Percentiles rank a stretch among this genome's conserved stretches.
Evolutionary conservation across 495 filamentous ascomycete species (phyloP).

Genomic region (Wilcoxina mikolae): DNA sequence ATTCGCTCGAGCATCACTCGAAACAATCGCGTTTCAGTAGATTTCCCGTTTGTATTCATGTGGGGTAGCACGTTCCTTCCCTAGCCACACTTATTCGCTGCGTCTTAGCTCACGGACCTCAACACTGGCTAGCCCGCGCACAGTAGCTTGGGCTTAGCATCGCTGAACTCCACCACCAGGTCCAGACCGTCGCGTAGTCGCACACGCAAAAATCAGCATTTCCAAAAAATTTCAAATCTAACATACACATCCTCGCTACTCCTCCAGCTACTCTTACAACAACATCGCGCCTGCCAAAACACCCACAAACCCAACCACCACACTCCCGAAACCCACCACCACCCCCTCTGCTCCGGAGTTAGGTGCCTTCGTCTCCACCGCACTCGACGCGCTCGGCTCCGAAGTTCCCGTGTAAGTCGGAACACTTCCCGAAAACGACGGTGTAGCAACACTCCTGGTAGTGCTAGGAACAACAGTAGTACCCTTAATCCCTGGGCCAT

Average conservation of each 20-base stretch:
- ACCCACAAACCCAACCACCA: not conserved
- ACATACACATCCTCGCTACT: not conserved
- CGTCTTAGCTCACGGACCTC: no score
- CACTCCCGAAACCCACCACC: not conserved
- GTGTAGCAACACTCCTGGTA: not conserved
- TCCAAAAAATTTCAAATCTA: no score
- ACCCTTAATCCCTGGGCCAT: slow-evolving; percentile 3
- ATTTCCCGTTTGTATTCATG: no score
- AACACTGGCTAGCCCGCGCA: no score
- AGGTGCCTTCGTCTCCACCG: not conserved
- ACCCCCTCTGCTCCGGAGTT: not conserved
- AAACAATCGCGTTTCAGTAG: no score
- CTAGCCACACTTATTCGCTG: no score
- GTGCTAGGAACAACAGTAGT: slow-evolving; percentile 4
- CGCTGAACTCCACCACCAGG: no score
- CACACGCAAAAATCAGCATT: no score
- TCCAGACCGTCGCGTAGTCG: no score
- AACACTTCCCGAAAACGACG: not conserved
- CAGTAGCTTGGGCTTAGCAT: no score
- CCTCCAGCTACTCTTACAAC: not conserved
- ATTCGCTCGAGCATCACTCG: no score
- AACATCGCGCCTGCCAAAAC: not conserved
- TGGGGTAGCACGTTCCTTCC: no score
- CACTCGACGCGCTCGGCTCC: not conserved
- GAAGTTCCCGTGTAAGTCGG: slow-evolving; percentile 1